A percentile compares a stretch with the other conserved stretches of the same genome.
These are phyloP conservation scores for Juncus inflexus DNA, from an alignment of 176 grass and related monocot genomes.

Conservation along the genomic window DNA sequence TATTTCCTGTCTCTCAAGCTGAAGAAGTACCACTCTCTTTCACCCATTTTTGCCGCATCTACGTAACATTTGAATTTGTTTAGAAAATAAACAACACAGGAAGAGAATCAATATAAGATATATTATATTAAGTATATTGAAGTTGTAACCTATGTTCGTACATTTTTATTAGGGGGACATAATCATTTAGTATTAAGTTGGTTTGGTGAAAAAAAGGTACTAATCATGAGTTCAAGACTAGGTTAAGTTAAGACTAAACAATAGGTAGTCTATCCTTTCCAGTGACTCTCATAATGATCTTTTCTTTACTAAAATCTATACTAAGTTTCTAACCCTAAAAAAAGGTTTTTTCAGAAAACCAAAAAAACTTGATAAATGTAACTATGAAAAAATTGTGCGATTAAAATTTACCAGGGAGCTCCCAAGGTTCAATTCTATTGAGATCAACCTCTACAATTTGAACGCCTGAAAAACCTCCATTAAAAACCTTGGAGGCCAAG, in stretches of 20 bases:
- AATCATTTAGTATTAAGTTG: background rate
- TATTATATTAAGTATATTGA: background rate
- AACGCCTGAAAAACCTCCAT: conserved; percentile 74
- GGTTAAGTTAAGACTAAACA: too few species aligned
- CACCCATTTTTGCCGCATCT: conserved; percentile 79
- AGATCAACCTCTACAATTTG: conserved; percentile 89
- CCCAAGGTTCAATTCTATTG: conserved; percentile 95
- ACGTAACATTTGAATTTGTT: background rate
- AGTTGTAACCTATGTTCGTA: background rate
- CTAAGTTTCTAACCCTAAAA: background rate
- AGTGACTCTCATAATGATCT: background rate
- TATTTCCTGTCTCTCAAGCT: conserved; percentile 94
- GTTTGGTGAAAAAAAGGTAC: conserved; percentile 8
- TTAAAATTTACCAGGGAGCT: conserved; percentile 46
- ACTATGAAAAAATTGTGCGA: background rate
- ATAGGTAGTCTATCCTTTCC: background rate
- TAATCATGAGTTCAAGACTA: background rate
- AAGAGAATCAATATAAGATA: background rate
- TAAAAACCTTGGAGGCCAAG: conserved; percentile 83
- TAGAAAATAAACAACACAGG: background rate
- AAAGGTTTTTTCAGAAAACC: background rate
- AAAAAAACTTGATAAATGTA: background rate
- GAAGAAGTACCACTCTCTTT: conserved; percentile 99
- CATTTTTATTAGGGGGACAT: background rate
- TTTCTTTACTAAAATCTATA: background rate